These are phyloP conservation scores for Aspergillus amoenus DNA, from an alignment of 2,329 filamentous ascomycete species.

Conservation along the genomic window DNA sequence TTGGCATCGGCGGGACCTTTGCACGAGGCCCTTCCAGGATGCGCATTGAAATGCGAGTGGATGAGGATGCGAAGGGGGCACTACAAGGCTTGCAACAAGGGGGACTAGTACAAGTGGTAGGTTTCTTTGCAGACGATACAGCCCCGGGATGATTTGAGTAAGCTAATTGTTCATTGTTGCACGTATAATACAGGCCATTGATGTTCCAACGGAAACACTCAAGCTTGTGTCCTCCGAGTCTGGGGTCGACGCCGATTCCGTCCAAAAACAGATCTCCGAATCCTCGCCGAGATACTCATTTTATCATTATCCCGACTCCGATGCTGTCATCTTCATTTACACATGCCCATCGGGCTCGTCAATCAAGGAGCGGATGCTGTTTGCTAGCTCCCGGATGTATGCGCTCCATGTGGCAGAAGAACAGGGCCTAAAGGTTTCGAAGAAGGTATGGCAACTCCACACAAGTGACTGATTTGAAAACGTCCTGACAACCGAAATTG, in stretches of 20 bases:
- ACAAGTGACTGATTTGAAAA: slow-evolving; percentile 4
- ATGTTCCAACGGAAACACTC: slow-evolving; percentile 54
- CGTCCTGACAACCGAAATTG: slow-evolving; percentile 21
- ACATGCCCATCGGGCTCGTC: slow-evolving; percentile 61
- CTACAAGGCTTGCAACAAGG: slow-evolving; percentile 42
- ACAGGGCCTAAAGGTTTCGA: slow-evolving; percentile 57
- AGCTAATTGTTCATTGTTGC: slow-evolving; percentile 19
- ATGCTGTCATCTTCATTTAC: slow-evolving; percentile 60
- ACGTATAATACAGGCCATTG: slow-evolving; percentile 35
- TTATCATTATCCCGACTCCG: slow-evolving; percentile 54
- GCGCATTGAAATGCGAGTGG: slow-evolving; percentile 52
- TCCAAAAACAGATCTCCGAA: slow-evolving; percentile 50
- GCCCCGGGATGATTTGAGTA: slow-evolving; percentile 1
- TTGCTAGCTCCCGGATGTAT: slow-evolving; percentile 58
- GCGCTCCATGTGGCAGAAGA: slow-evolving; percentile 56
- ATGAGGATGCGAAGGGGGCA: slow-evolving; percentile 54
- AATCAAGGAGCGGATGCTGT: slow-evolving; percentile 67
- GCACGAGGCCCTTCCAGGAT: slow-evolving; percentile 34
- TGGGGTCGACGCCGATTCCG: slow-evolving; percentile 43
- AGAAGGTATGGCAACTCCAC: slow-evolving; percentile 45
- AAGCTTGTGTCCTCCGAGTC: slow-evolving; percentile 49
- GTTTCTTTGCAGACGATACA: slow-evolving; percentile 17
- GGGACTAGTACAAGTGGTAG: slow-evolving; percentile 52
- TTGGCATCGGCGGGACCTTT: slow-evolving; percentile 46
- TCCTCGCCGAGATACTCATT: slow-evolving; percentile 61